Percentiles rank a stretch among this genome's conserved stretches.
phyloP scores from a whole-genome alignment of 2,329 filamentous ascomycete species.

The Rhinocladiella similis region DNA sequence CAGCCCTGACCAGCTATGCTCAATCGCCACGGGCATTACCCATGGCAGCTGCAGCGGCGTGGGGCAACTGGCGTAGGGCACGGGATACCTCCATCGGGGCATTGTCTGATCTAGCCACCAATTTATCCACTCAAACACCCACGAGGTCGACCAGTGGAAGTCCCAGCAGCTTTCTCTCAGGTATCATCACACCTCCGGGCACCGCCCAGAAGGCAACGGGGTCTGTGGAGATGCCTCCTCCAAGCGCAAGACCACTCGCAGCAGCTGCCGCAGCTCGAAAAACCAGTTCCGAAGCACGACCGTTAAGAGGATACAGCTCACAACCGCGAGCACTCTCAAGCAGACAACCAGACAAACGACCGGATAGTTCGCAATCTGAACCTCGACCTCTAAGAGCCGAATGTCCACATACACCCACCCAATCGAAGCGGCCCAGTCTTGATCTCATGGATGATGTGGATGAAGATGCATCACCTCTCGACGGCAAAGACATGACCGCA shows the following conservation, averaged over 20 bases:
- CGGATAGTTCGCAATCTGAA: constrained; percentile 2
- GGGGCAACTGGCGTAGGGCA: constrained; percentile 87
- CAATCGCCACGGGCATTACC: constrained; percentile 76
- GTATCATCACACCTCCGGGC: constrained; percentile 85
- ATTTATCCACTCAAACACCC: constrained; percentile 52
- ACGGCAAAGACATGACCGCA: constrained; percentile 8
- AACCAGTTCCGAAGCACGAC: constrained; percentile 14
- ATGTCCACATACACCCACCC: constrained; percentile 32
- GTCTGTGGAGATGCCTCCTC: constrained; percentile 35
- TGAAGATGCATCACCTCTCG: constrained; percentile 22
- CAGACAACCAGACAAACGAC: constrained; percentile 5
- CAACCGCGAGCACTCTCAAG: constrained; percentile 19
- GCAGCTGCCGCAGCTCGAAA: constrained; percentile 33
- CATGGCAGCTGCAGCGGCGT: constrained; percentile 90
- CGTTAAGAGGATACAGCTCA: constrained; percentile 20
- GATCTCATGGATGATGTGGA: constrained; percentile 57
- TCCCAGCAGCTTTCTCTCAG: constrained; percentile 64
- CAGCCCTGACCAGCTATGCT: constrained; percentile 73
- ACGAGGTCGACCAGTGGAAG: constrained; percentile 53
- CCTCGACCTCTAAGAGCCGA: constrained; percentile 26
- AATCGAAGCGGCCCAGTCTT: constrained; percentile 51
- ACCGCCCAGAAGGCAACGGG: constrained; percentile 65
- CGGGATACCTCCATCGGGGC: constrained; percentile 54
- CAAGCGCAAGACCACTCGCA: constrained; percentile 31
- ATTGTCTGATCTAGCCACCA: constrained; percentile 33